Evolutionary conservation across 1,284 basidiomycete species (phyloP), one percentile per base, ranked within the genome.

Genomic region (Tylopilus sp.): DNA sequence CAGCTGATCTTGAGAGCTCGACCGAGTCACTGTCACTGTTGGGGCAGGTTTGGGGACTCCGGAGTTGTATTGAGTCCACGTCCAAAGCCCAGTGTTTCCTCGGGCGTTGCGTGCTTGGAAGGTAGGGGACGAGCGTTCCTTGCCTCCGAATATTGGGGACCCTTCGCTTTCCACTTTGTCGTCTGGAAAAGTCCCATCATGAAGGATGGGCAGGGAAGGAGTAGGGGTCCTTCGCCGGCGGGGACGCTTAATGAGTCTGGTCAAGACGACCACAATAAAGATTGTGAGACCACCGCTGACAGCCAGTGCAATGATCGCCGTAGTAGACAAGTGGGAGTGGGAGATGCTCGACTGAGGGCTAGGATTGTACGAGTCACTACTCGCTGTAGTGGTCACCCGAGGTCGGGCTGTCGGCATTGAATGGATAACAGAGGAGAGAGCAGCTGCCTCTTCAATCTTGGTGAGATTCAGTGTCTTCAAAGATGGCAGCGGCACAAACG

Each of bases 121-220:
- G 23, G 72, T 67, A 16, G 72, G 67, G 1, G 85, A 86, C 34
- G 76, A 68, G 23, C 78, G 68, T 60, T 88, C 85, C 57, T 82
- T 80, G 3, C 86, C 86, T 15, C 86, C 86, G 59, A 89, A 89
- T 34, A 88, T 68, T 15, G 83, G 83, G 2, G 86, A 87, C 26
- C 82, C 82, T 41, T 81, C 76, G n/a, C 60, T 52, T 35, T 74
- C 70, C 46, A 49, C 56, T 33, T 74, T 71, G 34, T 76, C 69
- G 26, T 76, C 75, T 6, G 69, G 57, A 50, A 74, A 77, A 37
- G 69, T 68, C 13, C 74, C 74, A 44, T 85, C 78, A 41, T 76
- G 75, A 15, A 84, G 70, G 41, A 86, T 84, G 0, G 86, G 86
- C n/a, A 83, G 70, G 29, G 86, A 89, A 7, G 84, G 85, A 13